phyloP scores from a whole-genome alignment of 2,329 filamentous ascomycete species.

The Fusarium stilboides region DNA sequence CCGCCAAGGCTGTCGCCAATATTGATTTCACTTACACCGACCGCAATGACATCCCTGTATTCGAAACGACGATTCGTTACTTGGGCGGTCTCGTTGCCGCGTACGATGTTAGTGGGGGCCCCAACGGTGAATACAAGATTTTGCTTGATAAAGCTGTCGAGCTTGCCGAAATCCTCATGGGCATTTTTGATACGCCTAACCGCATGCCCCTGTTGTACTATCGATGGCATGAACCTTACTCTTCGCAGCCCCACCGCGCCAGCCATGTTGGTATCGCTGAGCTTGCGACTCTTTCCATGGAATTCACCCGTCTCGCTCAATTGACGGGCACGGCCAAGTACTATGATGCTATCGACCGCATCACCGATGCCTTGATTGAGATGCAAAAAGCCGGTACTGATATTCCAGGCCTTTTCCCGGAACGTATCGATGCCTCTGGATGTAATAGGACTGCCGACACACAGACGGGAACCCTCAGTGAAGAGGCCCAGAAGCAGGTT shows the following conservation, averaged over 20 bases:
- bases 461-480: slow-evolving; percentile 50
- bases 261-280: slow-evolving; percentile 75
- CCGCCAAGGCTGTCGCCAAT: slow-evolving; percentile 75
- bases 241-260: slow-evolving; percentile 75
- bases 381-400: slow-evolving; percentile 79
- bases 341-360: slow-evolving; percentile 89
- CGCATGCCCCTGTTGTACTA: slow-evolving; percentile 91
- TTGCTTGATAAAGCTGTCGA: slow-evolving; percentile 85
- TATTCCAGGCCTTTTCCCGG: slow-evolving; percentile 86
- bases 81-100: slow-evolving; percentile 88
- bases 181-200: slow-evolving; percentile 92
- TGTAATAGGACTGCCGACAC: slow-evolving; percentile 73
- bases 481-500: slow-evolving; percentile 55
- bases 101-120: slow-evolving; percentile 84
- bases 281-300: slow-evolving; percentile 84
- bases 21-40: slow-evolving; percentile 87
- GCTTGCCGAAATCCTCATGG: slow-evolving; percentile 84
- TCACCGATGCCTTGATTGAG: slow-evolving; percentile 84
- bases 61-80: slow-evolving; percentile 93
- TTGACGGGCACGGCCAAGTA: slow-evolving; percentile 86
- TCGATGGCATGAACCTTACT: slow-evolving; percentile 78
- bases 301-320: slow-evolving; percentile 91
- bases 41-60: slow-evolving; percentile 83
- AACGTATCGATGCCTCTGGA: slow-evolving; percentile 82
- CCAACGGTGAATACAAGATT: slow-evolving; percentile 69